These are phyloP conservation scores for Pyricularia sp. DNA, from an alignment of 2,329 filamentous ascomycete genomes.

Conservation along the genomic window DNA sequence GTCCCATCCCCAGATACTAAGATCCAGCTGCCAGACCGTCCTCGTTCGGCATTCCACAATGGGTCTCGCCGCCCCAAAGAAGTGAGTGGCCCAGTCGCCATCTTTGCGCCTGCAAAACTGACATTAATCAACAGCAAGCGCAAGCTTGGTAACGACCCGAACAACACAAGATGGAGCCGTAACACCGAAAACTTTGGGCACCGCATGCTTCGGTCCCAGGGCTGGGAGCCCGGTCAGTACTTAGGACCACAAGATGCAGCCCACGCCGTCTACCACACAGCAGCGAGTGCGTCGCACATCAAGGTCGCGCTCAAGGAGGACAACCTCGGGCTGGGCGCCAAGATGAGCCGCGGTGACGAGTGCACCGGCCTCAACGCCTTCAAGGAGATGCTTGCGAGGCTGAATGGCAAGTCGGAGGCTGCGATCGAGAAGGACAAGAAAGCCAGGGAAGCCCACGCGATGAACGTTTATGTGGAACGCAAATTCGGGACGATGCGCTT, in stretches of 20 bases:
- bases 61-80: conserved; percentile 61
- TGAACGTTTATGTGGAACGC: conserved; percentile 62
- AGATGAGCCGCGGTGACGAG: conserved; percentile 62
- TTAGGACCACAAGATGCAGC: conserved; percentile 70
- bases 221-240: conserved; percentile 79
- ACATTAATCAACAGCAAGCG: conserved; percentile 25
- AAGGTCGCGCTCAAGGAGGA: conserved; percentile 82
- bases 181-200: conserved; percentile 80
- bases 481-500: conserved; percentile 79
- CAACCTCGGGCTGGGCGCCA: conserved; percentile 80
- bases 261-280: conserved; percentile 68
- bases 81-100: conserved; percentile 33
- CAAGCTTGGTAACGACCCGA: conserved; percentile 84
- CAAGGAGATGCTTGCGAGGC: conserved; percentile 72
- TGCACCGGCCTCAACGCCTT: conserved; percentile 82
- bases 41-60: conserved; percentile 27
- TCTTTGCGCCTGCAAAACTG: conserved; percentile 4
- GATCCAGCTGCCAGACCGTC: background rate
- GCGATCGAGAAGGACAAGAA: conserved; percentile 62
- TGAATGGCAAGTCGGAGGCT: conserved; percentile 81
- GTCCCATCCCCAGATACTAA: background rate
- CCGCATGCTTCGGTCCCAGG: conserved; percentile 77
- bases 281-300: conserved; percentile 77
- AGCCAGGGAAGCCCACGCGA: conserved; percentile 58
- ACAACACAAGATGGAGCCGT: conserved; percentile 88